Percentiles rank a stretch among this genome's conserved stretches.
Evolutionary conservation across 1,284 basidiomycete genomes (phyloP).

Genomic region (Ustilago shanxiensis): DNA sequence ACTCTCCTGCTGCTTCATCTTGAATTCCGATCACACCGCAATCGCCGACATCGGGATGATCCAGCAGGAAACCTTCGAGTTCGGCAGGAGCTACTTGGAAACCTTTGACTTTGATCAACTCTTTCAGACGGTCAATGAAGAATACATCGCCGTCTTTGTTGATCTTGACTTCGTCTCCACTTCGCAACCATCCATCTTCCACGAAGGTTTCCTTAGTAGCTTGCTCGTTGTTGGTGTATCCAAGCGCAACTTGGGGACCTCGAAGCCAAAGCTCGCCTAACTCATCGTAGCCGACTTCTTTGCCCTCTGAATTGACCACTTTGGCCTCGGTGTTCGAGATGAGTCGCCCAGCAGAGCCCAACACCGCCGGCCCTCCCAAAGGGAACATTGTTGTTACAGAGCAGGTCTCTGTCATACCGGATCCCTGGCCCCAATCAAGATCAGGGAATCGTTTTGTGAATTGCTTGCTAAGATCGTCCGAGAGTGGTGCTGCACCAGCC

Average conservation of each 20-base stretch:
- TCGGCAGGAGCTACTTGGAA: conserved; percentile 71
- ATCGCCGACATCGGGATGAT: conserved; percentile 79
- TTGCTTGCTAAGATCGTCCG: conserved; percentile 57
- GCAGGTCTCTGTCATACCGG: conserved; percentile 65
- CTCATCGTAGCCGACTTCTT: conserved; percentile 67
- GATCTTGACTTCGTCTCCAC: conserved; percentile 71
- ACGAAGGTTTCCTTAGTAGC: conserved; percentile 66
- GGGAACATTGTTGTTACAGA: conserved; percentile 68
- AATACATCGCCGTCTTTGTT: conserved; percentile 67
- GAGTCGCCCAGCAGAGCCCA: conserved; percentile 61
- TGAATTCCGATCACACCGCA: conserved; percentile 81
- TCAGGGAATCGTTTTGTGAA: conserved; percentile 50
- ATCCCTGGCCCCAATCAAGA: conserved; percentile 62
- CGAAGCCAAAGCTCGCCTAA: conserved; percentile 69
- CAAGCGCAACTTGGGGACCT: conserved; percentile 63
- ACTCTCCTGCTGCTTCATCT: conserved; percentile 83
- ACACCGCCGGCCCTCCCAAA: conserved; percentile 62
- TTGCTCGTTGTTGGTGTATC: conserved; percentile 63
- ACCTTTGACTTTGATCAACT: conserved; percentile 70
- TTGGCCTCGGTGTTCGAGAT: conserved; percentile 63
- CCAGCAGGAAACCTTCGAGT: conserved; percentile 80
- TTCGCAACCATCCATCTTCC: conserved; percentile 53
- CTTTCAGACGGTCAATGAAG: conserved; percentile 65
- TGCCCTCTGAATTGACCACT: conserved; percentile 58
- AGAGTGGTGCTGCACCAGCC: conserved; percentile 60